These are phyloP conservation scores for Citrullus amarus DNA, from an alignment of 306 rosid genomes.

Conservation along the genomic window DNA sequence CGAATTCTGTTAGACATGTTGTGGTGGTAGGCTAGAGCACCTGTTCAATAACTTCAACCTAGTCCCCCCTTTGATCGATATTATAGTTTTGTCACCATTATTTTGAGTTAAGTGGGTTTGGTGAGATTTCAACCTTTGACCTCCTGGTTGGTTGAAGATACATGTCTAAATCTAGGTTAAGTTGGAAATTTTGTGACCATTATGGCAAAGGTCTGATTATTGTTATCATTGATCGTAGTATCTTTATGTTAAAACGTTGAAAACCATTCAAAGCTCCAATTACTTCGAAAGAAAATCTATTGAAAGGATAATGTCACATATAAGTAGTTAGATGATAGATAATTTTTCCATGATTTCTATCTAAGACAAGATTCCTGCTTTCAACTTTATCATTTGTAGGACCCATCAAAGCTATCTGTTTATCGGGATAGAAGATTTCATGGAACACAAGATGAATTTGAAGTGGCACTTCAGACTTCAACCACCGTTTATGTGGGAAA, in stretches of 20 bases:
- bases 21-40: too few species aligned
- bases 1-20: too few species aligned
- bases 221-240: background rate
- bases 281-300: background rate
- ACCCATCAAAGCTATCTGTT: constrained; percentile 65
- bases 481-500: constrained; percentile 67
- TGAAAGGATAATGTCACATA: background rate
- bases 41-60: too few species aligned
- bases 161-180: background rate
- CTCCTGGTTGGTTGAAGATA: background rate
- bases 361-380: background rate
- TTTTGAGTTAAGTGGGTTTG: background rate
- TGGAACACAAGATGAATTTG: constrained; percentile 83
- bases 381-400: constrained; percentile 25
- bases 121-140: too few species aligned
- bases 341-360: background rate
- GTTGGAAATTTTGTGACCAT: background rate
- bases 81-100: background rate
- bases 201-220: background rate
- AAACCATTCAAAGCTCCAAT: background rate
- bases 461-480: constrained; percentile 55
- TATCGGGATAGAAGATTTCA: constrained; percentile 80
- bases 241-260: background rate
- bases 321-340: background rate
- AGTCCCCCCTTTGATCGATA: background rate